Conservation (phyloP, 1,139 yeast species). For the Hansenula anomala region DNA sequence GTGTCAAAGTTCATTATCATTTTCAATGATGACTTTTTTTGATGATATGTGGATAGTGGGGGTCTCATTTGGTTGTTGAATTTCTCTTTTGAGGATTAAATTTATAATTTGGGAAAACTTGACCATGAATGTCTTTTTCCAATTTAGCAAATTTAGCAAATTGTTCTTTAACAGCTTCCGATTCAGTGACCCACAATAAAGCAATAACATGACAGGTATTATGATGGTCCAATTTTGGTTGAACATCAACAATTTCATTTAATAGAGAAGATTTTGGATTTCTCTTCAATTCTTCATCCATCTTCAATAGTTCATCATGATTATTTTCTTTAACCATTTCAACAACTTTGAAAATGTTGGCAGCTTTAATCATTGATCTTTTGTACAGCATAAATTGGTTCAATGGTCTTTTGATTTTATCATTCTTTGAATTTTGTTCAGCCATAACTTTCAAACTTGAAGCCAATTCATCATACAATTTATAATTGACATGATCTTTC, state of each 20-base stretch:
- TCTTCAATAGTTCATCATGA: not conserved
- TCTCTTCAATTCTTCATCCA: not conserved
- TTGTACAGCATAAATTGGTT: conserved; percentile 48
- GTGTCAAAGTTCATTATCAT: too few species aligned
- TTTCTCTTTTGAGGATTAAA: conserved; percentile 32
- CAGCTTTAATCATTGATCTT: conserved; percentile 37
- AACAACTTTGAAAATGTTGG: conserved; percentile 34
- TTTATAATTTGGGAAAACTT: conserved; percentile 40
- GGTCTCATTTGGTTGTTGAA: not conserved
- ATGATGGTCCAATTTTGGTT: conserved; percentile 6
- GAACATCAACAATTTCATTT: conserved; percentile 3
- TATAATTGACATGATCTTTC: conserved; percentile 2
- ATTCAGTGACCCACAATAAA: conserved; percentile 42
- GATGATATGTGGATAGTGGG: too few species aligned
- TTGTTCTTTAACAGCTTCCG: conserved; percentile 29
- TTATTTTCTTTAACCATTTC: conserved; percentile 23
- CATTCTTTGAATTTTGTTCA: conserved; percentile 3
- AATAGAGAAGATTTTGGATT: conserved; percentile 1
- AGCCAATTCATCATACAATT: not conserved
- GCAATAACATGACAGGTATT: conserved; percentile 34
- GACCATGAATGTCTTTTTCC: conserved; percentile 37
- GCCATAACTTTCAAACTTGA: not conserved
- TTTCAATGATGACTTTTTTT: too few species aligned
- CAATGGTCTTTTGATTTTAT: conserved; percentile 38
- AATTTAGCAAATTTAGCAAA: conserved; percentile 34